Evolutionary conservation across 1,139 yeast genomes (phyloP), one percentile per base, ranked within the genome.

Genomic region (Arxiozyma bovina): DNA sequence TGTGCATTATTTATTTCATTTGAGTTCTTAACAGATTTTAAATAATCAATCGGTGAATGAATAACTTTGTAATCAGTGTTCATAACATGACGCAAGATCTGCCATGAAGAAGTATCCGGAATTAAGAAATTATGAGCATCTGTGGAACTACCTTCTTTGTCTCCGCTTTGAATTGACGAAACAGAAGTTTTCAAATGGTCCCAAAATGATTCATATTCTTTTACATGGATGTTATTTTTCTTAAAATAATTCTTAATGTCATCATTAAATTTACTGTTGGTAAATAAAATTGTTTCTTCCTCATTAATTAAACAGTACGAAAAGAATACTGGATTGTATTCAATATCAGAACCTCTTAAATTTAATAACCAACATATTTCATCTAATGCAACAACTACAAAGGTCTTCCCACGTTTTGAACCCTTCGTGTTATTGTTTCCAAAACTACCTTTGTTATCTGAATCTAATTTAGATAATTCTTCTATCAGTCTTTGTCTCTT

Each of bases 311-410:
- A 74, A 57, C 89, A 76, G 67, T 87, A 93, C 50, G 94, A 77
- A 73, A 81, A 90, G 69, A 94, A 94, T 18, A 94, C 93, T 1
- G 99, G 99, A 67, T 91, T 93, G 71, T 76, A 94, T 45, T 83
- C 86, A 60, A 93, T 88, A 68, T 87, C 95, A 44, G 79, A 75
- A 21, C 98, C 98, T 63, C 98, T 79, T 60, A 93, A 75, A 66
- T 93, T 93, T 67, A 90, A 79, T 55, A 90, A 73, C 98, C 97
- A 91, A 9, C 97, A 96, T 58, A 91, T 80, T 66, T 93, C 96
- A 72, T 93, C 99, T 57, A 89, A 73, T 0, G 96, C 87, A 48
- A 85, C 77, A 9, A 89, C 75, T 7, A 87, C 79, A 59, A 88
- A 68, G 4, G 45, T 30, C 18, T 27, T 42, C 12, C 25, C 41